Conservation (phyloP, 352 stramenopile species). For the Sclerospora graminicola region DNA sequence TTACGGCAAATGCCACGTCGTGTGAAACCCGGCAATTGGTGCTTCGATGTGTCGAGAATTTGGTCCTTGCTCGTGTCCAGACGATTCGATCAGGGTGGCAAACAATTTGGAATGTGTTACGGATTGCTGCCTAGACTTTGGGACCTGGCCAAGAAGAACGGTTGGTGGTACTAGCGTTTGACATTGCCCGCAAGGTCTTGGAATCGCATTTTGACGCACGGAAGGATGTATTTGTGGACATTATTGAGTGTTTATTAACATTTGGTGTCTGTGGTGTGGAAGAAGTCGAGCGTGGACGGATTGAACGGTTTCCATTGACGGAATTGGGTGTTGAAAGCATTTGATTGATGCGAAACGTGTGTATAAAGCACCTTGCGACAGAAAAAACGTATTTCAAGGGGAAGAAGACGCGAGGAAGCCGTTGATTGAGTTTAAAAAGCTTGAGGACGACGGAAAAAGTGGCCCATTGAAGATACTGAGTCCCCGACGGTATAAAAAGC, state of each 20-base stretch:
- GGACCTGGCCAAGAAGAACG: slow-evolving; percentile 60
- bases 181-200: slow-evolving; percentile 84
- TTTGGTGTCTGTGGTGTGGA: slow-evolving; percentile 72
- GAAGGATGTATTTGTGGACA: slow-evolving; percentile 33
- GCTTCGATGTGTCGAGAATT: slow-evolving; percentile 86
- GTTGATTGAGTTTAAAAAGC: slow-evolving; percentile 21
- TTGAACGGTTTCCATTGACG: slow-evolving; percentile 46
- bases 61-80: slow-evolving; percentile 81
- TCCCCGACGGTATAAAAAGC: no score
- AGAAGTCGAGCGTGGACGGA: slow-evolving; percentile 39
- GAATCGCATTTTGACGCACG: slow-evolving; percentile 37
- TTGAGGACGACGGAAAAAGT: no score
- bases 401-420: slow-evolving; percentile 69
- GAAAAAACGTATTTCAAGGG: no score
- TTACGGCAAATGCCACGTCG: slow-evolving; percentile 81
- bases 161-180: slow-evolving; percentile 74
- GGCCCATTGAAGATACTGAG: no score
- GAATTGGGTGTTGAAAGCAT: slow-evolving; percentile 67
- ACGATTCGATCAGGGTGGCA: slow-evolving; percentile 92
- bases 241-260: slow-evolving; percentile 71
- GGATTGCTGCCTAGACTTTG: slow-evolving; percentile 78
- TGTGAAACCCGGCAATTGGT: slow-evolving; percentile 86
- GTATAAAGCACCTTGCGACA: slow-evolving; percentile 59
- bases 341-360: slow-evolving; percentile 47
- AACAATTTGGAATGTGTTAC: slow-evolving; percentile 89